These are phyloP conservation scores for Oxyria digyna DNA, from an alignment of 148 eudicot species.

Conservation along the genomic window DNA sequence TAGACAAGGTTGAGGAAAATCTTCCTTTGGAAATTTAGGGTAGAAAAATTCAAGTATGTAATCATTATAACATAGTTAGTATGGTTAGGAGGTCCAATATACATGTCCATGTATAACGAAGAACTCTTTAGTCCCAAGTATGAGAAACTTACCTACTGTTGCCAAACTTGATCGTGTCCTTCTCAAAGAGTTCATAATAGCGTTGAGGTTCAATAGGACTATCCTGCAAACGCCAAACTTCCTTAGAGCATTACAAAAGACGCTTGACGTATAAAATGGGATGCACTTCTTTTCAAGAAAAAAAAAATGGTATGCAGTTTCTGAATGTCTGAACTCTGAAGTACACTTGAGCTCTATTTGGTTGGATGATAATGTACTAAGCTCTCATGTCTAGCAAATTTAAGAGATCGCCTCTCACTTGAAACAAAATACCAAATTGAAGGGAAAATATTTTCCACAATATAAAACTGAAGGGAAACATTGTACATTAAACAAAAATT, in stretches of 20 bases:
- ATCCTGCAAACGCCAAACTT: conserved; percentile 48
- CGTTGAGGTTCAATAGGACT: conserved; percentile 69
- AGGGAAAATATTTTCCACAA: too few species aligned
- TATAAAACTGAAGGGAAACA: not conserved
- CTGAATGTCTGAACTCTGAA: not conserved
- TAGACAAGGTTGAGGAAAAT: not conserved
- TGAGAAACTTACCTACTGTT: conserved; percentile 64
- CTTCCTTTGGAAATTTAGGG: not conserved
- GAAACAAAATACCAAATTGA: not conserved
- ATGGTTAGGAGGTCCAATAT: too few species aligned
- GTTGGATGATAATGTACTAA: not conserved
- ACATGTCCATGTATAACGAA: too few species aligned
- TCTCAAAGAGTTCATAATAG: conserved; percentile 79
- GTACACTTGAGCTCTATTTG: not conserved
- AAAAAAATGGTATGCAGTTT: not conserved
- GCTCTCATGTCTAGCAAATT: not conserved
- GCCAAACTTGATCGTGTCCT: conserved; percentile 82
- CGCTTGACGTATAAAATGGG: too few species aligned
- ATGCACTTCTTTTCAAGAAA: too few species aligned
- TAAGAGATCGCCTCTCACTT: not conserved
- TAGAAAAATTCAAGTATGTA: too few species aligned
- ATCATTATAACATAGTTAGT: too few species aligned
- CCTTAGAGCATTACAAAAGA: conserved; percentile 11
- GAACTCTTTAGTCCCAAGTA: not conserved
- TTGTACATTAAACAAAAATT: not conserved